Evolutionary conservation across 768 basidiomycete genomes (phyloP).

Genomic region (Russula earlei): DNA sequence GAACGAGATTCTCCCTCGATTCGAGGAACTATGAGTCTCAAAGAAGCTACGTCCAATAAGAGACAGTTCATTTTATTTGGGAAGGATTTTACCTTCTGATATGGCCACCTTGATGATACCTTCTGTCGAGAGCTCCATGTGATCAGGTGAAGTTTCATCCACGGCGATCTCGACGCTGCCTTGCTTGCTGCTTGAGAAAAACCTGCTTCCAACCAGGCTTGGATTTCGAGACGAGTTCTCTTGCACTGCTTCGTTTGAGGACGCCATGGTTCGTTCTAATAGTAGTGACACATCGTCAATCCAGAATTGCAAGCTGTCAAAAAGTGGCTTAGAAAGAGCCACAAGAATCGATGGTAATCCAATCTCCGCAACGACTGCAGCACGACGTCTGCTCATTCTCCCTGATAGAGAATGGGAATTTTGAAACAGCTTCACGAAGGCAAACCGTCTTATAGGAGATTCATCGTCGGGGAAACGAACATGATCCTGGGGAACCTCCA

Average conservation of each 20-base stretch:
- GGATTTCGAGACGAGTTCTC: slow-evolving; percentile 40
- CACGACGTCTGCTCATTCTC: slow-evolving; percentile 7
- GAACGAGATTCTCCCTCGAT: slow-evolving; percentile 21
- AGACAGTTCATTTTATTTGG: neutral
- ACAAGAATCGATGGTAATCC: slow-evolving; percentile 56
- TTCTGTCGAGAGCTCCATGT: slow-evolving; percentile 27
- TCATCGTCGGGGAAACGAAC: slow-evolving; percentile 8
- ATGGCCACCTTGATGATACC: slow-evolving; percentile 42
- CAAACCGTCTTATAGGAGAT: neutral
- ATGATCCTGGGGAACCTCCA: neutral
- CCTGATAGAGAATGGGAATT: neutral
- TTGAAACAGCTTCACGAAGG: neutral
- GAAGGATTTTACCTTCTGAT: slow-evolving; percentile 26
- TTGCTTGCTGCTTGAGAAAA: slow-evolving; percentile 42
- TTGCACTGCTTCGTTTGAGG: slow-evolving; percentile 23
- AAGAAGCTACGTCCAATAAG: slow-evolving; percentile 24
- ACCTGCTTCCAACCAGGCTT: slow-evolving; percentile 72
- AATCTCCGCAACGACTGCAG: slow-evolving; percentile 22
- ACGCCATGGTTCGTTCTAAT: slow-evolving; percentile 37
- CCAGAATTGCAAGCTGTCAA: slow-evolving; percentile 81
- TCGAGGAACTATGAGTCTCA: slow-evolving; percentile 43
- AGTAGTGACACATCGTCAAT: slow-evolving; percentile 80
- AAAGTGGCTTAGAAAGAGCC: slow-evolving; percentile 48
- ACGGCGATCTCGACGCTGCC: slow-evolving; percentile 32
- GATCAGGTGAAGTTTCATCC: slow-evolving; percentile 25